Evolutionary conservation across 352 stramenopile genomes (phyloP).

Genomic region (Pythium monospermum): DNA sequence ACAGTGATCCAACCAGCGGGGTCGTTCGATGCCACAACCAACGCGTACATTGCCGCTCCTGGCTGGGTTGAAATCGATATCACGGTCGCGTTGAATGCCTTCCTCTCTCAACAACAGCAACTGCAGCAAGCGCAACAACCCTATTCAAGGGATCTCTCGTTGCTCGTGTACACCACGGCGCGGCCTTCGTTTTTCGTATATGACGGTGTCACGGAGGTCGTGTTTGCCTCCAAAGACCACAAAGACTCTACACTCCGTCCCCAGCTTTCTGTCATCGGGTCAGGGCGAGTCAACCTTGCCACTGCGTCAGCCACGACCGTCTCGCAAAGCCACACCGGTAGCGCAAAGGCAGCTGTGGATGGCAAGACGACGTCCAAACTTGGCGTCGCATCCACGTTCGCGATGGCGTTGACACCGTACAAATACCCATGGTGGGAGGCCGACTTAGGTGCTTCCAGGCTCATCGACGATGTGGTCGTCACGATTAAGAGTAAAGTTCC

Average conservation of each 20-base stretch:
- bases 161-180: constrained; percentile 48
- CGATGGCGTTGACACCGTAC: constrained; percentile 39
- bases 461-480: constrained; percentile 51
- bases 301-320: constrained; percentile 26
- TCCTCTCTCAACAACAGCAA: constrained; percentile 28
- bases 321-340: constrained; percentile 46
- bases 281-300: constrained; percentile 51
- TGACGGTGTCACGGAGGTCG: constrained; percentile 44
- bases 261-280: constrained; percentile 39
- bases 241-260: constrained; percentile 26
- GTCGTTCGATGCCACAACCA: constrained; percentile 30
- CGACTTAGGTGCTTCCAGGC: constrained; percentile 25
- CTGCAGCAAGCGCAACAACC: constrained; percentile 1
- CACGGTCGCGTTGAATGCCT: constrained; percentile 49
- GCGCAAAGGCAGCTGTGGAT: constrained; percentile 46
- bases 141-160: constrained; percentile 26
- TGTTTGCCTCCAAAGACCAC: constrained; percentile 57
- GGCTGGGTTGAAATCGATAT: constrained; percentile 70
- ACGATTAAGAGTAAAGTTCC: constrained; percentile 40
- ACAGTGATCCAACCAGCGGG: constrained; percentile 25
- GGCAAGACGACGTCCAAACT: constrained; percentile 28
- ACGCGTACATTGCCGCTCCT: constrained; percentile 30
- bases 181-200: constrained; percentile 41
- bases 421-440: constrained; percentile 64
- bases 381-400: constrained; percentile 38